Evolutionary conservation across 2,329 filamentous ascomycete genomes (phyloP).

Genomic region (Fusarium robinianum): DNA sequence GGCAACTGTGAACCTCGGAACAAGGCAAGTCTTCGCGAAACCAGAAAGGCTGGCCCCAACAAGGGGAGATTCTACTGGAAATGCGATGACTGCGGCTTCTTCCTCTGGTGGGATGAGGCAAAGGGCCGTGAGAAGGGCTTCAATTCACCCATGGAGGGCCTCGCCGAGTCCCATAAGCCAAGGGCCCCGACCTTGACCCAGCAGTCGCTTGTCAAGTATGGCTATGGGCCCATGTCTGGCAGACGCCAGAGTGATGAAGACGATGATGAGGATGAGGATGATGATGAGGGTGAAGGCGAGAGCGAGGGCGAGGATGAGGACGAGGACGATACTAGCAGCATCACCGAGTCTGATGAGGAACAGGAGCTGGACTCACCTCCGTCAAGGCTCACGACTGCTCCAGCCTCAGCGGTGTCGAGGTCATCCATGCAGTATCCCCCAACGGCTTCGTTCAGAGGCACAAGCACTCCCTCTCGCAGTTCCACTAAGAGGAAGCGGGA

Average conservation of each 20-base stretch:
- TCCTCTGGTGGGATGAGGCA: conserved; percentile 50
- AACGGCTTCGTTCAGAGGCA: conserved; percentile 2
- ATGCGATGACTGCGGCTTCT: conserved; percentile 51
- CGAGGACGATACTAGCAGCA: too few relatives aligned
- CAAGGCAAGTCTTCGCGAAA: conserved; percentile 42
- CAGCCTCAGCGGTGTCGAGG: too few relatives aligned
- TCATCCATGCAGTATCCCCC: too few relatives aligned
- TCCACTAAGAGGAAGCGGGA: conserved; percentile 40
- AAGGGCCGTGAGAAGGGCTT: conserved; percentile 36
- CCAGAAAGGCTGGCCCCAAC: conserved; percentile 46
- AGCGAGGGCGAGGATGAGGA: too few relatives aligned
- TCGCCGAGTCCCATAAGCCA: conserved; percentile 20
- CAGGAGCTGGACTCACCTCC: conserved; percentile 9
- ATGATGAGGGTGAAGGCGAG: too few relatives aligned
- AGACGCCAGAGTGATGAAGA: conserved; percentile 20
- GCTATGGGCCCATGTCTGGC: conserved; percentile 34
- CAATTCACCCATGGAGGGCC: conserved; percentile 8
- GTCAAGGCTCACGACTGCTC: not conserved
- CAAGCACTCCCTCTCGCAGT: conserved; percentile 3
- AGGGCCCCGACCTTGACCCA: conserved; percentile 39
- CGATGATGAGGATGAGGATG: too few relatives aligned
- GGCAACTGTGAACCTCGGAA: conserved; percentile 51
- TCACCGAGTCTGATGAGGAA: conserved; percentile 21
- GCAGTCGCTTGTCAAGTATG: conserved; percentile 37
- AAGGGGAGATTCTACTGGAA: conserved; percentile 50